These are phyloP conservation scores for Plasmodium gaboni DNA, from an alignment of 169 alveolate genomes.

Conservation along the genomic window DNA sequence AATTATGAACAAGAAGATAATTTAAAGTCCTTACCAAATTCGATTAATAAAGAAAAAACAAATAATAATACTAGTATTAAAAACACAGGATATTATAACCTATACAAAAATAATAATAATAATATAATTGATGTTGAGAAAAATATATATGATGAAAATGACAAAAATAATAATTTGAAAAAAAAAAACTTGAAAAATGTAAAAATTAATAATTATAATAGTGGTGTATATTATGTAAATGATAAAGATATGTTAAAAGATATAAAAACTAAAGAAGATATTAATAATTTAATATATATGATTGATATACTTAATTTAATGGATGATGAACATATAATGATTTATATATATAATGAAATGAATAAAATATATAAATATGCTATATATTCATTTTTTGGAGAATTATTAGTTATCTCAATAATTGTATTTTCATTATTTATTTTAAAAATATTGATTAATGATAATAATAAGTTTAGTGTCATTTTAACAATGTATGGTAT, in stretches of 20 bases:
- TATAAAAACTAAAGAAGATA: background rate
- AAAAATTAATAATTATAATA: background rate
- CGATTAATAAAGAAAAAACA: background rate
- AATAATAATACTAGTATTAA: background rate
- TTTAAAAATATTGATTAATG: conserved; percentile 50
- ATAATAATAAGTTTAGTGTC: conserved; percentile 61
- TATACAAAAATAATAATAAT: background rate
- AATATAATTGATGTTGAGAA: background rate
- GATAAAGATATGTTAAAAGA: background rate
- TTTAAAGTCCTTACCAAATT: no score
- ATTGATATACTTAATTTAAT: conserved; percentile 52
- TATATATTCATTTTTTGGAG: conserved; percentile 56
- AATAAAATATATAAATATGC: conserved; percentile 67
- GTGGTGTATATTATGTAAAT: background rate
- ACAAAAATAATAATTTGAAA: background rate
- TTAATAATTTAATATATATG: conserved; percentile 16
- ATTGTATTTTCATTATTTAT: conserved; percentile 58
- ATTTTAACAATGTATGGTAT: conserved; percentile 69
- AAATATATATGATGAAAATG: background rate
- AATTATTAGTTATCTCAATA: conserved; percentile 57
- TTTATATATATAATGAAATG: conserved; percentile 50
- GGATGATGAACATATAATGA: conserved; percentile 31
- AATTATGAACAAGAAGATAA: no score
- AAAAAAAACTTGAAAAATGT: no score
- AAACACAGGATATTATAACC: background rate